Evolutionary conservation across 371 early-diverging fungal genomes (phyloP), one percentile per base, ranked within the genome.

Genomic region (Syncephalis plumigaleata): DNA sequence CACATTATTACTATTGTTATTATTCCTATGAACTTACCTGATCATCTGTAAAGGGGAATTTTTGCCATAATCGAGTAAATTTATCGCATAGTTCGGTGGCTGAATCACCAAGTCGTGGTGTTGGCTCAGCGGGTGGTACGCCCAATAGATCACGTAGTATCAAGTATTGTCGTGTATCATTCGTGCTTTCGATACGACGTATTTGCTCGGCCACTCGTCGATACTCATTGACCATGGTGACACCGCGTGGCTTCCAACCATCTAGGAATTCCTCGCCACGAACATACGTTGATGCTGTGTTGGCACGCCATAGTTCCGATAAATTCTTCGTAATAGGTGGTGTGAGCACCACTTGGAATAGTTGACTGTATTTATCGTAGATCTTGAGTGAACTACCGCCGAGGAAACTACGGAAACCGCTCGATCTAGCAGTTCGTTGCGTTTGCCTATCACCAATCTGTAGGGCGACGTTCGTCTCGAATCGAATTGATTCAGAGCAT

Each of bases 251-350:
- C 43, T 70, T 65, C 87, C 88, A 88, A 1, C 59, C 53, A 1
- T 67, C 76, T 48, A 85, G 56, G 26, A 75, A 69, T 48, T 88
- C 89, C 49, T 86, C 83, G 16, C 89, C 91, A n/a, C 88, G 77
- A 1, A 88, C 80, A 53, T 86, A 84, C 46, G 80, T 71, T 23
- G 67, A 61, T 3, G 78, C 77, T 1, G 84, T 81, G 58, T 83
- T 79, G 24, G 81, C 60, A 1, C 79, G 66, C 86, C 86, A 85
- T 16, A 83, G 55, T 7, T 81, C 76, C 16, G 69, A 67, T 7
- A 66, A 55, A 21, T 68, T 65, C 36, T 66, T 63, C 2, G 73
- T 69, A 66, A 70, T 70, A 11, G 70, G 68, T 1, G 81, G 81
- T 25, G 63, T 68, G 11, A 77, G 53, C 21, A 61, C 68, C 9